A percentile compares a stretch with the other conserved stretches of the same genome.
Conservation (phyloP, 306 rosid genomes). For the Malus sieversii region DNA sequence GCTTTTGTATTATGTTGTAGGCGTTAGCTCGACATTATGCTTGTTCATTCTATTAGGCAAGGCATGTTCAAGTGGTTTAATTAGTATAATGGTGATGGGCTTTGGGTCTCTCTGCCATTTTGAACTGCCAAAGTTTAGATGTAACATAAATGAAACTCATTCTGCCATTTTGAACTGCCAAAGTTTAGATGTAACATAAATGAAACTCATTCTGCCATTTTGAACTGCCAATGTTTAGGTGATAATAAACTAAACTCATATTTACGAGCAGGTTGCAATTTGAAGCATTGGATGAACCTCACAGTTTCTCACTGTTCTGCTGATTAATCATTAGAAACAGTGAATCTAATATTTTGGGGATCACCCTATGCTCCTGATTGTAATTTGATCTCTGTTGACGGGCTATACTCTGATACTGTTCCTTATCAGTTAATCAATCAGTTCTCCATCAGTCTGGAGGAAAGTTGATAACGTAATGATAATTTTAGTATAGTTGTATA, state of each 20-base stretch:
- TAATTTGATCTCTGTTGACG: neutral
- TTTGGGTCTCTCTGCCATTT: neutral
- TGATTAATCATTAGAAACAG: neutral
- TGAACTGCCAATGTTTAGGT: neutral
- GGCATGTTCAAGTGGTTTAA: neutral
- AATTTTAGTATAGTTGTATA: neutral
- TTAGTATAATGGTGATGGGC: neutral
- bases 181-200: neutral
- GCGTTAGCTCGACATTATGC: neutral
- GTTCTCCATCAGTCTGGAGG: neutral
- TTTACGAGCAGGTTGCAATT: neutral
- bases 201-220: neutral
- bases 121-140: neutral
- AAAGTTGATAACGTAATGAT: neutral
- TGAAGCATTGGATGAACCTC: neutral
- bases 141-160: neutral
- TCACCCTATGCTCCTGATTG: neutral
- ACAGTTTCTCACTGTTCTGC: neutral
- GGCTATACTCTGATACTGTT: neutral
- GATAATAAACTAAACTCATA: neutral
- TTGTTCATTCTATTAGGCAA: neutral
- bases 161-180: neutral
- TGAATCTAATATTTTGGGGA: neutral
- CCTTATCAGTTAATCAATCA: neutral
- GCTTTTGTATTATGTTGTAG: neutral